These are phyloP conservation scores for Puya raimondii DNA, from an alignment of 176 grass and related monocot genomes.

Conservation along the genomic window DNA sequence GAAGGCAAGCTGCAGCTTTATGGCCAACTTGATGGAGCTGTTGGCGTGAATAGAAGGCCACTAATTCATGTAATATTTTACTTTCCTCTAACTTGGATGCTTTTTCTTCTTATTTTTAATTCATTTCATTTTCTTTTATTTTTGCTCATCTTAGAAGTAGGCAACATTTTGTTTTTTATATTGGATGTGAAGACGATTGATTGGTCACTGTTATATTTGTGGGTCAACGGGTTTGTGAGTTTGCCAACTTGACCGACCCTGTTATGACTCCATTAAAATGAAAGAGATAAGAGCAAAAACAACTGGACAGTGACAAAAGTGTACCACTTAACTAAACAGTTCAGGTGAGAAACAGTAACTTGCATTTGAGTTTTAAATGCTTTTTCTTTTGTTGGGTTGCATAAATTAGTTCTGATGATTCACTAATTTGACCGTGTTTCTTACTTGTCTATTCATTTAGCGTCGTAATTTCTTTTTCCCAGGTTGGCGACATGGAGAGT, in stretches of 20 bases:
- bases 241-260: not conserved
- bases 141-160: not conserved
- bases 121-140: not conserved
- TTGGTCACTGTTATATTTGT: not conserved
- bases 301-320: no score
- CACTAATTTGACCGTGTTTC: not conserved
- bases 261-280: not conserved
- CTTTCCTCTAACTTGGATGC: not conserved
- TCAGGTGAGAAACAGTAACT: no score
- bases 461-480: slow-evolving; percentile 31
- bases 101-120: not conserved
- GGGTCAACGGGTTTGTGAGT: not conserved
- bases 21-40: slow-evolving; percentile 19
- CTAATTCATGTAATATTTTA: slow-evolving; percentile 45
- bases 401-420: not conserved
- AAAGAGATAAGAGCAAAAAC: not conserved
- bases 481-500: slow-evolving; percentile 60
- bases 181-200: not conserved
- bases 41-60: slow-evolving; percentile 34
- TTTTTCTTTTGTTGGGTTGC: not conserved
- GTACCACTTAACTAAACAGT: no score
- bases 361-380: no score
- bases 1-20: slow-evolving; percentile 46
- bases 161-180: not conserved
- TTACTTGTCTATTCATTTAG: slow-evolving; percentile 13